phyloP scores from a whole-genome alignment of 2,329 filamentous ascomycete species.

The Verticillium dahliae region DNA sequence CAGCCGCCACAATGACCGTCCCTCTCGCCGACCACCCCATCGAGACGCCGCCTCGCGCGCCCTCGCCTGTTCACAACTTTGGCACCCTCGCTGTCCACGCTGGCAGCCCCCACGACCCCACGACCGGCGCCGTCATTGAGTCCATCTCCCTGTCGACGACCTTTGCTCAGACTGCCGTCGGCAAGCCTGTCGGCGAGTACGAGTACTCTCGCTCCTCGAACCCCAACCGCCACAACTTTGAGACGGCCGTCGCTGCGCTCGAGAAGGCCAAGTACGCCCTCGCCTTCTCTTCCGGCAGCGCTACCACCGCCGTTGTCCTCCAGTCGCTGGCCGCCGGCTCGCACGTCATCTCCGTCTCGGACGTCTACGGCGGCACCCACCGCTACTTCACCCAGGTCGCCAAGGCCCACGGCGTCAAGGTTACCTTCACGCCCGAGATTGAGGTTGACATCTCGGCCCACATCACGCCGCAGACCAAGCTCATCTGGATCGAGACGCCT shows the following conservation, averaged over 20 bases:
- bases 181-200: slow-evolving; percentile 78
- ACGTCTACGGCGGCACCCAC: slow-evolving; percentile 97
- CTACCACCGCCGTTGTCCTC: slow-evolving; percentile 86
- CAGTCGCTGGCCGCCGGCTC: slow-evolving; percentile 87
- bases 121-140: slow-evolving; percentile 92
- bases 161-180: slow-evolving; percentile 85
- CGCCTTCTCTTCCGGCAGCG: slow-evolving; percentile 89
- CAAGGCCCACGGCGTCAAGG: slow-evolving; percentile 84
- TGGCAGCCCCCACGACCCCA: slow-evolving; percentile 81
- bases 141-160: slow-evolving; percentile 94
- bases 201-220: slow-evolving; percentile 94
- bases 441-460: slow-evolving; percentile 80
- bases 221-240: slow-evolving; percentile 93
- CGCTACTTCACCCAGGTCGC: slow-evolving; percentile 98
- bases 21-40: slow-evolving; percentile 22
- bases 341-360: slow-evolving; percentile 92
- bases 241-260: slow-evolving; percentile 81
- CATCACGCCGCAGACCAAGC: slow-evolving; percentile 81
- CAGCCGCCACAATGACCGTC: slow-evolving; percentile 18
- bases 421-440: slow-evolving; percentile 90
- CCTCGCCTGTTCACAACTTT: slow-evolving; percentile 72
- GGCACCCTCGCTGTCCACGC: slow-evolving; percentile 94
- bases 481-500: slow-evolving; percentile 95
- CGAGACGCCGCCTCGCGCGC: slow-evolving; percentile 14
- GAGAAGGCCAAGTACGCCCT: slow-evolving; percentile 91